Evolutionary conservation across 768 basidiomycete species (phyloP).

Genomic region (Tylopilus intermedius): DNA sequence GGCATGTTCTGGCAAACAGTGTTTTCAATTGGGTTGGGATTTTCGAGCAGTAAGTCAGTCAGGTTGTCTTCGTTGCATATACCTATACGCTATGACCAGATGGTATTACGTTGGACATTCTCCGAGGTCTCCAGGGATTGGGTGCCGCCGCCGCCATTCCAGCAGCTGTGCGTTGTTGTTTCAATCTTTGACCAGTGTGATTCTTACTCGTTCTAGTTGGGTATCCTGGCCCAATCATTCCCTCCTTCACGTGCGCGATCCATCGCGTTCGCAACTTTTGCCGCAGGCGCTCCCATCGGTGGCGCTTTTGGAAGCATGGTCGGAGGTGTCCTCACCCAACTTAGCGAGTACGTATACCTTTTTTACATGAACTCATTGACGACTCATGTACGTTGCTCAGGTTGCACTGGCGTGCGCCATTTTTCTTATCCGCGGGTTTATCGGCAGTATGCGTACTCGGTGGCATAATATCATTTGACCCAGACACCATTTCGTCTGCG

Average conservation of each 20-base stretch:
- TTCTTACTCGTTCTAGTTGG: slow-evolving; percentile 44
- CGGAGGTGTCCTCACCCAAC: slow-evolving; percentile 66
- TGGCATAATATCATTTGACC: slow-evolving; percentile 57
- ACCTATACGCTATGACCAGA: slow-evolving; percentile 33
- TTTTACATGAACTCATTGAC: neutral
- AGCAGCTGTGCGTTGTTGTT: slow-evolving; percentile 47
- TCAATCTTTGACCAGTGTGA: neutral
- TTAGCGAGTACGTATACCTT: slow-evolving; percentile 30
- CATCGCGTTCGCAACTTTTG: slow-evolving; percentile 75
- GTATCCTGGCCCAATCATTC: slow-evolving; percentile 78
- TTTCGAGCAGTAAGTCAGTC: slow-evolving; percentile 43
- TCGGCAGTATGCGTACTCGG: slow-evolving; percentile 48
- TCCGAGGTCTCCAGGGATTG: slow-evolving; percentile 74
- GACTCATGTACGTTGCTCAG: slow-evolving; percentile 8
- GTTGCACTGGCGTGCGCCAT: slow-evolving; percentile 19
- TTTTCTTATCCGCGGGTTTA: slow-evolving; percentile 59
- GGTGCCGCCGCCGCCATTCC: slow-evolving; percentile 74
- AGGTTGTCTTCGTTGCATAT: neutral
- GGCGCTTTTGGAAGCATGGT: slow-evolving; percentile 63
- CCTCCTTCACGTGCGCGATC: slow-evolving; percentile 62
- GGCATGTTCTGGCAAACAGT: slow-evolving; percentile 52
- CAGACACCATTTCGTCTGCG: slow-evolving; percentile 42
- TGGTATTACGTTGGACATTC: slow-evolving; percentile 55
- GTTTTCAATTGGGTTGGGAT: slow-evolving; percentile 62
- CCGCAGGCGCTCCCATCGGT: slow-evolving; percentile 81